These are phyloP conservation scores for Penicillium polonicum DNA, from an alignment of 2,329 filamentous ascomycete genomes.

Conservation along the genomic window DNA sequence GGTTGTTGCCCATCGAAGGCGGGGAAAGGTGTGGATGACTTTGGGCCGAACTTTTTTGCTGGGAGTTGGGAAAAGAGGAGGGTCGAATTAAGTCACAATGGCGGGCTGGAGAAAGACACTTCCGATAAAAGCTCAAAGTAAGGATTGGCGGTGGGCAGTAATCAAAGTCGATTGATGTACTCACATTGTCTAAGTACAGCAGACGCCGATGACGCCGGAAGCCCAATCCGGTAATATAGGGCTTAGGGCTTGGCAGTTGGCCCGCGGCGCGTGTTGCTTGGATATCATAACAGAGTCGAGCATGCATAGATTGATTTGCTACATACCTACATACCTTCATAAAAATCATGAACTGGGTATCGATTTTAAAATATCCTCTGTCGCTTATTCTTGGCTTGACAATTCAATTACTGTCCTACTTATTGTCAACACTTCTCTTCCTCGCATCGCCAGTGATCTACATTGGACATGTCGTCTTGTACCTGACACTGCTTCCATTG, in stretches of 20 bases:
- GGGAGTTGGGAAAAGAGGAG: conserved; percentile 8
- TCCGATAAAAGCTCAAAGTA: conserved; percentile 16
- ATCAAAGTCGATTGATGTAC: conserved; percentile 12
- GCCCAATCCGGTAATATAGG: conserved; percentile 19
- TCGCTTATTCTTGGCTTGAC: conserved; percentile 11
- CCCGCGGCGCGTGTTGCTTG: conserved; percentile 4
- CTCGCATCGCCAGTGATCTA: conserved; percentile 51
- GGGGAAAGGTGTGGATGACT: conserved; percentile 19
- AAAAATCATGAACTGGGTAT: conserved; percentile 4
- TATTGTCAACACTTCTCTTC: conserved; percentile 35
- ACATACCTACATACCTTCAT: neutral
- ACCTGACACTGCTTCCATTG: conserved; percentile 50
- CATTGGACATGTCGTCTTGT: conserved; percentile 45
- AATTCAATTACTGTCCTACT: conserved; percentile 19
- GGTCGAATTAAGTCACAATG: conserved; percentile 15
- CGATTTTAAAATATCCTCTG: neutral
- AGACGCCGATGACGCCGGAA: conserved; percentile 22
- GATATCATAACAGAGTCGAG: conserved; percentile 7
- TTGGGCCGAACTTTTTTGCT: conserved; percentile 8
- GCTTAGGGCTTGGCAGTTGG: conserved; percentile 22
- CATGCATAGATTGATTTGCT: neutral
- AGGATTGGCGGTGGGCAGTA: conserved; percentile 10
- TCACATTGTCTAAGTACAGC: conserved; percentile 10
- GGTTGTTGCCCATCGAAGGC: conserved; percentile 50
- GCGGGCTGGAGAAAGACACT: conserved; percentile 22